Base-by-base conservation (phyloP, 164 flowering plant species). In the Litsea cubeba region DNA sequence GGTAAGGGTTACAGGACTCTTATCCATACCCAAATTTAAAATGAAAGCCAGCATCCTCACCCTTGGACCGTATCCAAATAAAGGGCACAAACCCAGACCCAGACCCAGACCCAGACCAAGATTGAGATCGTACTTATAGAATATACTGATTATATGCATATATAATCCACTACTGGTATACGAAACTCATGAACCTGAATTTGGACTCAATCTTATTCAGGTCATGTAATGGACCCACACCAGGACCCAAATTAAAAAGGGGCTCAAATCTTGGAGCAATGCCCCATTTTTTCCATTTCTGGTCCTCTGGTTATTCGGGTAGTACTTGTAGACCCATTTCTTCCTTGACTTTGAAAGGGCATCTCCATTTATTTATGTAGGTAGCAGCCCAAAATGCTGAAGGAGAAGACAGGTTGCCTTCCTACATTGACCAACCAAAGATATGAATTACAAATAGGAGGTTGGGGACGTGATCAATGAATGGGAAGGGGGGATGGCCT, bases 391-490 rank as follows among this genome's bases (percentile, higher is more conserved):
- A 30, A 30, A 30, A 30, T 30, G 35, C 35, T 30, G 35, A 30
- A 30, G 35, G 5, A 30, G 35, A 30, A 5, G 35, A 30, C 35
- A 30, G 35, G 11, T 20, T 5, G 26, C 49, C 18, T 14, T 65
- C 32, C 28, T 14, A 65, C 18, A 68, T 68, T 68, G 50, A 15
- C 50, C 76, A 11, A 67, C 51, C 49, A 28, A 30, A 54, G 8
- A 30, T 51, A n/a, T 10, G 12, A 54, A 74, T 28, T 14, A 20
- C 40, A 58, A 40, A 24, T 5, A 75, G 49, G 70, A 57, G 23
- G 73, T 62, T 75, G 73, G 78, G 74, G 72, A 68, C 75, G 74
- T 54, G 75, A 51, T 32, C 23, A 71, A 65, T 65, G 49, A 74
- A 60, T 71, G 64, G 69, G 62, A 72, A 18, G 57, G 70, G 58